A percentile compares a stretch with the other conserved stretches of the same genome.
These are phyloP conservation scores for Podospora fimiseda DNA, from an alignment of 495 filamentous ascomycete genomes.

Conservation along the genomic window DNA sequence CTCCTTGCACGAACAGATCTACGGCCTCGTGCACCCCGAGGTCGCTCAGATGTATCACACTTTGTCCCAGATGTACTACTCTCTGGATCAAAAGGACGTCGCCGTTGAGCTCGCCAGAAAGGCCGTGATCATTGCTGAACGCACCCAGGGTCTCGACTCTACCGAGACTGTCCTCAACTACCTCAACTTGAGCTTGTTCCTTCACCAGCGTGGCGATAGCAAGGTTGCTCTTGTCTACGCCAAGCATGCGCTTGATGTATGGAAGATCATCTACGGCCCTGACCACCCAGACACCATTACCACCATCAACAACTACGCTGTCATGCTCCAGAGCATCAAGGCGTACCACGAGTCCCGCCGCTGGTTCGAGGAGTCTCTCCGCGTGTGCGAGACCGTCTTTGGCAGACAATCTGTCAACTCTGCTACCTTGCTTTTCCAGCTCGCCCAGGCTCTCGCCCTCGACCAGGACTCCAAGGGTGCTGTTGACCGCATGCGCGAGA, in stretches of 20 bases:
- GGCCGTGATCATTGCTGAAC: slow-evolving; percentile 90
- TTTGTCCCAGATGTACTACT: slow-evolving; percentile 90
- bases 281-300: slow-evolving; percentile 97
- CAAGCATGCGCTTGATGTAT: slow-evolving; percentile 87
- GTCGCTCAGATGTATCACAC: slow-evolving; percentile 92
- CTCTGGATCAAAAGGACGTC: slow-evolving; percentile 89
- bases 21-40: slow-evolving; percentile 94
- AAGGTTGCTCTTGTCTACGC: slow-evolving; percentile 75
- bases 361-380: slow-evolving; percentile 93
- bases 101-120: slow-evolving; percentile 95
- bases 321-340: slow-evolving; percentile 94
- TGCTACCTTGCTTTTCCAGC: slow-evolving; percentile 94
- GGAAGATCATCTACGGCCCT: slow-evolving; percentile 92
- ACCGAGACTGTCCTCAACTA: slow-evolving; percentile 90
- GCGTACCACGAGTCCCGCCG: slow-evolving; percentile 84
- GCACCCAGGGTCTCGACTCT: slow-evolving; percentile 89
- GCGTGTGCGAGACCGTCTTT: slow-evolving; percentile 78
- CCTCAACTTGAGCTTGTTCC: slow-evolving; percentile 91
- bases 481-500: slow-evolving; percentile 86
- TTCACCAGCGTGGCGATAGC: slow-evolving; percentile 86
- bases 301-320: slow-evolving; percentile 96
- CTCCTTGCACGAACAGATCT: slow-evolving; percentile 97
- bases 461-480: slow-evolving; percentile 88
- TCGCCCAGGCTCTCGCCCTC: slow-evolving; percentile 87
- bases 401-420: slow-evolving; percentile 84